Evolutionary conservation across 257 asterid species (phyloP).

Genomic region (Nicotiana noctiflora): DNA sequence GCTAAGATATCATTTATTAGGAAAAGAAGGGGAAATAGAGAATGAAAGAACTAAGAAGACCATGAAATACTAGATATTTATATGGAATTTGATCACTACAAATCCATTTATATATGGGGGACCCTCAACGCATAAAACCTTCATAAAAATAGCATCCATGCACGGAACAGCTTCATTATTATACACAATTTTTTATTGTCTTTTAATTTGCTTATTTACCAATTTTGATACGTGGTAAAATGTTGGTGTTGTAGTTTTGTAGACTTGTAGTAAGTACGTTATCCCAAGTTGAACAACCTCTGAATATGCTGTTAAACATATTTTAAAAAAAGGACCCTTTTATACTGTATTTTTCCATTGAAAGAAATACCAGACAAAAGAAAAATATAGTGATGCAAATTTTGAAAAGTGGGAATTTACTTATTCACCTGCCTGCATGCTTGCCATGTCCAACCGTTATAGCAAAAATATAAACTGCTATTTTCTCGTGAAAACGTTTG

Average conservation of each 20-base stretch:
- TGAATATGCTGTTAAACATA: no score
- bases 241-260: not conserved
- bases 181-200: conserved; percentile 22
- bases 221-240: not conserved
- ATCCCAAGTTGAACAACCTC: no score
- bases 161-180: conserved; percentile 61
- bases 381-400: conserved; percentile 37
- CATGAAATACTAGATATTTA: not conserved
- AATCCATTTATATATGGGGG: not conserved
- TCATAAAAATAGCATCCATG: conserved; percentile 43
- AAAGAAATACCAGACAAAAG: conserved; percentile 34
- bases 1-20: not conserved
- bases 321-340: no score
- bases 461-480: conserved; percentile 25
- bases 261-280: no score
- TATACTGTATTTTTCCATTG: not conserved
- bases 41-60: not conserved
- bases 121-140: conserved; percentile 2
- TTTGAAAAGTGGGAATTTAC: conserved; percentile 35
- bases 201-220: not conserved
- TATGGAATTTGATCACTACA: conserved; percentile 1
- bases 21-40: not conserved
- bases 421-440: conserved; percentile 39
- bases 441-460: conserved; percentile 42
- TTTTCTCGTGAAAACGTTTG: not conserved